These are phyloP conservation scores for Lipomyces orientalis DNA, from an alignment of 805 yeast species.

Conservation along the genomic window DNA sequence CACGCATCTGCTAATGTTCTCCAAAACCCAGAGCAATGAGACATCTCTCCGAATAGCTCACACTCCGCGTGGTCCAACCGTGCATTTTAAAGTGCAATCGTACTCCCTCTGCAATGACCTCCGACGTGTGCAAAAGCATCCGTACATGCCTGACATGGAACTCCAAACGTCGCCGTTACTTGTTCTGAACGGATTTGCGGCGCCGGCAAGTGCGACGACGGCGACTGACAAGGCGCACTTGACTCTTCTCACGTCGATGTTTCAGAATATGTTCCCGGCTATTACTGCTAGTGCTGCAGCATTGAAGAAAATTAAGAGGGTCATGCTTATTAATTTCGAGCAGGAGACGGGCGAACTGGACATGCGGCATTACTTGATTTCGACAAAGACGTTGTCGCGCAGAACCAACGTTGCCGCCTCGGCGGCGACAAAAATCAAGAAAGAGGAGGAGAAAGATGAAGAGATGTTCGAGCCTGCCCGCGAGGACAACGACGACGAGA, in stretches of 20 bases:
- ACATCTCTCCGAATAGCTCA: constrained; percentile 82
- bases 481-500: constrained; percentile 16
- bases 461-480: not conserved
- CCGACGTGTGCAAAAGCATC: constrained; percentile 67
- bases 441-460: constrained; percentile 24
- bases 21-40: constrained; percentile 77
- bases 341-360: constrained; percentile 75
- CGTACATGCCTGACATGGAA: constrained; percentile 71
- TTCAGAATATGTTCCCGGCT: constrained; percentile 96
- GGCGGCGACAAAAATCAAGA: constrained; percentile 15
- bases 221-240: constrained; percentile 64
- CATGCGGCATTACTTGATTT: constrained; percentile 86
- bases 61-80: constrained; percentile 93
- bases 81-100: constrained; percentile 75
- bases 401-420: constrained; percentile 4
- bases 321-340: constrained; percentile 78
- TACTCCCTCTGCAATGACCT: constrained; percentile 87
- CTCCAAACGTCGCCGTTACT: constrained; percentile 82
- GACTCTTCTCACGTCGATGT: constrained; percentile 74
- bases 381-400: constrained; percentile 61
- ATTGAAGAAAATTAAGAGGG: constrained; percentile 78
- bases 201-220: constrained; percentile 61
- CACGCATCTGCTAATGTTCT: constrained; percentile 83
- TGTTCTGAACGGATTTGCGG: constrained; percentile 86
- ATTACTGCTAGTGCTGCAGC: constrained; percentile 83